Conservation (phyloP, 2,329 filamentous ascomycete species). For the Pseudogymnoascus destructans region DNA sequence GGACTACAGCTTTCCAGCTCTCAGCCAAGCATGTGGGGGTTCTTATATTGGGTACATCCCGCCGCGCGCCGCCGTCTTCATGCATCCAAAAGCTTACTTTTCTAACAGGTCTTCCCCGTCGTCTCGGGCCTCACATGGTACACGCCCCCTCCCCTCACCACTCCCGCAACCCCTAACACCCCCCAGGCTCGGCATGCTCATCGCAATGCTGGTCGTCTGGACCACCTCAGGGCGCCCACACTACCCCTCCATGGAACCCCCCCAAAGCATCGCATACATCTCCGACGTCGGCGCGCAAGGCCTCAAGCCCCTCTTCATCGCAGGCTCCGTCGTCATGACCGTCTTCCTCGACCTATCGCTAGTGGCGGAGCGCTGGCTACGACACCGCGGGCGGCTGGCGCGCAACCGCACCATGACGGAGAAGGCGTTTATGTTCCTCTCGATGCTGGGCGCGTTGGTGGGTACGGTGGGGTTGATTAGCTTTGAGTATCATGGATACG, state of each 20-base stretch:
- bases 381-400: slow-evolving; percentile 66
- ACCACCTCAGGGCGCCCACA: slow-evolving; percentile 37
- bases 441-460: slow-evolving; percentile 54
- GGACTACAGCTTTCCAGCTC: background rate
- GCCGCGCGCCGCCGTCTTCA: background rate
- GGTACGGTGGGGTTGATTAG: slow-evolving; percentile 73
- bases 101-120: slow-evolving; percentile 47
- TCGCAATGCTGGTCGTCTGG: slow-evolving; percentile 62
- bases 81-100: slow-evolving; percentile 2
- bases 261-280: slow-evolving; percentile 57
- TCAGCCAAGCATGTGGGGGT: slow-evolving; percentile 22
- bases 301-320: slow-evolving; percentile 68
- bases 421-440: slow-evolving; percentile 47
- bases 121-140: slow-evolving; percentile 43
- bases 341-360: slow-evolving; percentile 74
- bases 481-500: slow-evolving; percentile 77
- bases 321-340: slow-evolving; percentile 57
- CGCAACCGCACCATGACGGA: slow-evolving; percentile 54
- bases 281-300: slow-evolving; percentile 48
- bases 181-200: slow-evolving; percentile 47
- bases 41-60: slow-evolving; percentile 34
- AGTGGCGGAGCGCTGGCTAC: slow-evolving; percentile 68
- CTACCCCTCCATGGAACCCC: slow-evolving; percentile 46
- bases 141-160: slow-evolving; percentile 13
- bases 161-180: slow-evolving; percentile 14